Evolutionary conservation across 352 stramenopile species (phyloP), one percentile per base, ranked within the genome.

Genomic region (Peronospora belbahrii): DNA sequence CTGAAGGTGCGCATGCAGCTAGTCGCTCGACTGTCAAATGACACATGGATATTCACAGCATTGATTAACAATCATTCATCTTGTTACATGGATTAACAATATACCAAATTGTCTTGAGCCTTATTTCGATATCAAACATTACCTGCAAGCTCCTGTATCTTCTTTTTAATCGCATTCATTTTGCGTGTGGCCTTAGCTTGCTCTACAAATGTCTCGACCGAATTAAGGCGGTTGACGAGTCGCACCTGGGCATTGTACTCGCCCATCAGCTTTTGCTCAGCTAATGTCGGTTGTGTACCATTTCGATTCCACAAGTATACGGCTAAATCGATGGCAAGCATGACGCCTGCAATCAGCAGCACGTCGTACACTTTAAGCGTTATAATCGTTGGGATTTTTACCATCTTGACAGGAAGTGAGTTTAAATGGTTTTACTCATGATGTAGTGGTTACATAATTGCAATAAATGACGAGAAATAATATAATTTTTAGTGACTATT

Each of bases 141-240:
- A 91, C 80, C 70, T 15, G 73, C 76, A 15, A 87, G 72, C 56
- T 86, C 76, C 51, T 90, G 74, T 62, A 90, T 76, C 59, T 89
- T 55, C 56, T 88, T 90, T 63, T 93, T 89, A 42, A 90, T 44
- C 13, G 65, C 51, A 53, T 93, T 93, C 81, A 93, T 90, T 60
- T 82, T 75, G 41, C 81, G 78, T 24, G 81, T 85, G 17, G 80
- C 72, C 59, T 90, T 93, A 46, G 81, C 84, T 53, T 93, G 81
- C 55, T 89, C 81, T 37, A 93, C 81, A 41, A 93, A 93, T 49
- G 76, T 93, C 60, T 93, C 76, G 47, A 93, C 78, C 49, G 78
- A 89, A 62, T 89, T 90, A 43, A 93, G 76, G 43, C 71, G 68
- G 49, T 88, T 88, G 15, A 88, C 80, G 30, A 91, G 62, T 20